phyloP scores from a whole-genome alignment of 257 asterid species.

The Solanum chmielewskii region DNA sequence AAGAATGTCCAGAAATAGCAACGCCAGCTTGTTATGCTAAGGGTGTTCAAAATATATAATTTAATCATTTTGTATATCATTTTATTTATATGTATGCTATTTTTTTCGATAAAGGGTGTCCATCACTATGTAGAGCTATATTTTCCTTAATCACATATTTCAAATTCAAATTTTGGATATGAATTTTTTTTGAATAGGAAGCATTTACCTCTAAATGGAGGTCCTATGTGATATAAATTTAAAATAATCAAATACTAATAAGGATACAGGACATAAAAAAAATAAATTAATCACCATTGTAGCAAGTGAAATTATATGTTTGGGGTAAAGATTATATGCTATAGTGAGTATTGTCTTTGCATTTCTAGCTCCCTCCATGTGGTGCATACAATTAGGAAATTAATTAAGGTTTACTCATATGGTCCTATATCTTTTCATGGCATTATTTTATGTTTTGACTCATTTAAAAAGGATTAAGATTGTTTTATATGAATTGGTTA shows the following conservation, averaged over 20 bases:
- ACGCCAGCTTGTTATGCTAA: too few species aligned
- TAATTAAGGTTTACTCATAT: background rate
- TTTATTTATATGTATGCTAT: too few species aligned
- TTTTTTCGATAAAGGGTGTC: too few species aligned
- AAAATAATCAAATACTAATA: too few species aligned
- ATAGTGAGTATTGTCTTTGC: background rate
- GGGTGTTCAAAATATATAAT: too few species aligned
- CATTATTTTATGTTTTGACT: background rate
- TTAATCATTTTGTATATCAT: too few species aligned
- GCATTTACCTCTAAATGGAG: background rate
- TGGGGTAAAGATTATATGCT: background rate
- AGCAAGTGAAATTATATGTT: background rate
- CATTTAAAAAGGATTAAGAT: background rate
- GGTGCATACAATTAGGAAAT: background rate
- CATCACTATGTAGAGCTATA: too few species aligned
- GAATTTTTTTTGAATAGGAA: fast-evolving
- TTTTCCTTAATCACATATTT: background rate
- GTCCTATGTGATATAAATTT: too few species aligned
- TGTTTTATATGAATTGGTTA: background rate
- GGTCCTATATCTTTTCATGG: background rate
- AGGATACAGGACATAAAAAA: too few species aligned
- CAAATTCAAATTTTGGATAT: too few species aligned
- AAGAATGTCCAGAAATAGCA: too few species aligned
- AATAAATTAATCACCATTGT: background rate
- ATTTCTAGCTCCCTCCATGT: background rate